phyloP scores from a whole-genome alignment of 2,329 filamentous ascomycete genomes.

The Pseudogymnoascus verrucosus region DNA sequence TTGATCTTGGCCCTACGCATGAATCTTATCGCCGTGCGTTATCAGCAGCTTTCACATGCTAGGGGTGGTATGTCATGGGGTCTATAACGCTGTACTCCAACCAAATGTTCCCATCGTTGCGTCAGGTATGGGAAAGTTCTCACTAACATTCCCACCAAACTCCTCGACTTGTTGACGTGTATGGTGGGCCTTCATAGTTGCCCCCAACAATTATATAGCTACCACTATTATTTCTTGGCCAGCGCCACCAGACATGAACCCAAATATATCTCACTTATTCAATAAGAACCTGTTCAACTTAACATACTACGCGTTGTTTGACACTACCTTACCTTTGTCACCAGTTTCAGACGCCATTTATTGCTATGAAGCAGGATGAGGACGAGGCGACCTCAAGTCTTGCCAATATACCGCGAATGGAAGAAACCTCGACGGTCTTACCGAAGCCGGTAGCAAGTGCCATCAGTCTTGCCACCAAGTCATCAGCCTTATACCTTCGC shows the following conservation, averaged over 20 bases:
- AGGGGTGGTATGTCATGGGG: background rate
- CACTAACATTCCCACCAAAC: conserved; percentile 1
- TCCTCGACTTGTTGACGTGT: background rate
- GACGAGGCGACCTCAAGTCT: conserved; percentile 14
- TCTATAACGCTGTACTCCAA: background rate
- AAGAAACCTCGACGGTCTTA: conserved; percentile 41
- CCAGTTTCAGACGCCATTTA: background rate
- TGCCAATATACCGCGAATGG: background rate
- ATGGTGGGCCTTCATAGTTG: conserved; percentile 7
- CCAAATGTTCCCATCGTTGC: background rate
- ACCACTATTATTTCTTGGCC: conserved; percentile 1
- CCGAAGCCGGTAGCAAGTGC: conserved; percentile 49
- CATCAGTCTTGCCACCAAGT: conserved; percentile 53
- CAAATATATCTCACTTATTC: background rate
- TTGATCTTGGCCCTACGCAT: background rate
- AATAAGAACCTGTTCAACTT: background rate
- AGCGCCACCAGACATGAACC: background rate
- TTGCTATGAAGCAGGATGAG: conserved; percentile 23
- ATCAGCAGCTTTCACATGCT: conserved; percentile 8
- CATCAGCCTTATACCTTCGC: conserved; percentile 43
- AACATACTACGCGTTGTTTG: background rate
- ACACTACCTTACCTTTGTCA: background rate
- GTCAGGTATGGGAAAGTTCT: conserved; percentile 8
- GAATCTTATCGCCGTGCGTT: conserved; percentile 5
- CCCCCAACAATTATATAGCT: conserved; percentile 5